phyloP scores from a whole-genome alignment of 176 grass and related monocot genomes.

The Cenchrus purpureus region DNA sequence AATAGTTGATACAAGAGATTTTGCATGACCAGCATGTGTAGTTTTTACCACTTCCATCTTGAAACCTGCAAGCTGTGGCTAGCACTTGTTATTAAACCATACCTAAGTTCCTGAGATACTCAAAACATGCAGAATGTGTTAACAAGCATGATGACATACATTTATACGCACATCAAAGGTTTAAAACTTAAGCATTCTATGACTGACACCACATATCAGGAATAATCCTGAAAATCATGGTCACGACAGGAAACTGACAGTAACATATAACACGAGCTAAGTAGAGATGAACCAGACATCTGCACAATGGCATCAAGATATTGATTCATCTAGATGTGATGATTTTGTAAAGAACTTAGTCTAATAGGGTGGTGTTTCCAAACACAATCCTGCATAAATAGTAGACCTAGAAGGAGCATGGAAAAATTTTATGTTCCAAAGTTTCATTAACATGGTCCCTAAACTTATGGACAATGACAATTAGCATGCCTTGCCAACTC shows the following conservation, averaged over 20 bases:
- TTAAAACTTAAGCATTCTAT: constrained; percentile 33
- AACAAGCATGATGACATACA: constrained; percentile 12
- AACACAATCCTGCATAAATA: constrained; percentile 1
- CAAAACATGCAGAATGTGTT: neutral
- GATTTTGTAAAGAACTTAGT: neutral
- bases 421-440: neutral
- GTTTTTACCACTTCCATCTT: constrained; percentile 97
- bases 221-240: constrained; percentile 31
- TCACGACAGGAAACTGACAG: constrained; percentile 21
- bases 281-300: neutral
- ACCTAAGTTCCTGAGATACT: constrained; percentile 19
- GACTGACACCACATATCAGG: constrained; percentile 21
- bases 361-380: neutral
- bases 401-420: neutral
- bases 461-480: constrained; percentile 21
- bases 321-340: neutral
- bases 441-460: neutral
- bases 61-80: constrained; percentile 93
- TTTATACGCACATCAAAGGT: constrained; percentile 5
- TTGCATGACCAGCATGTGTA: constrained; percentile 95
- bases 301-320: constrained; percentile 18
- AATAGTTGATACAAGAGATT: constrained; percentile 76
- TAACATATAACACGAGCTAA: constrained; percentile 29
- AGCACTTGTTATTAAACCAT: constrained; percentile 49
- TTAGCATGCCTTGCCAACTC: neutral